Percentiles rank a stretch among this genome's conserved stretches.
Conservation (phyloP, 345 rosid genomes). For the Salix suchowensis region DNA sequence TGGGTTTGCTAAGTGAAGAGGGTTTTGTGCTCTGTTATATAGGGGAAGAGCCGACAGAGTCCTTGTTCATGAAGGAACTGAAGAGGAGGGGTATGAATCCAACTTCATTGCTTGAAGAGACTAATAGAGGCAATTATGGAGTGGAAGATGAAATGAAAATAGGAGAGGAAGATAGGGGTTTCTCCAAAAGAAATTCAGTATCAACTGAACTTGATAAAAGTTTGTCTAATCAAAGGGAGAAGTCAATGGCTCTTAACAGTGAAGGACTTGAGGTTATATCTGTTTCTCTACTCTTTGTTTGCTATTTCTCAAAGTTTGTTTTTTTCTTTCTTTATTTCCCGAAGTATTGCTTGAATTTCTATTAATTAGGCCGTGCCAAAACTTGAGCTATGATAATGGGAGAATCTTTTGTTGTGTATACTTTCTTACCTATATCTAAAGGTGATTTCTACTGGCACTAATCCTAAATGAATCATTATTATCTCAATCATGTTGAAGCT, state of each 20-base stretch:
- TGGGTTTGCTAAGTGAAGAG: neutral
- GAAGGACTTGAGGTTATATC: conserved; percentile 91
- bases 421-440: neutral
- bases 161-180: conserved; percentile 45
- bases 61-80: conserved; percentile 88
- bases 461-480: neutral
- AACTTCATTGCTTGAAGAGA: conserved; percentile 74
- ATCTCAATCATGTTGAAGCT: neutral
- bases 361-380: neutral
- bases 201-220: conserved; percentile 54
- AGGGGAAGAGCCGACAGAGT: conserved; percentile 95
- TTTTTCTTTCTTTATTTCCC: neutral
- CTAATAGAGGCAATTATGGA: conserved; percentile 38
- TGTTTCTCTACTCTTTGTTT: neutral
- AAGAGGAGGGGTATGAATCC: conserved; percentile 93
- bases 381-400: neutral
- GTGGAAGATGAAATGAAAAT: conserved; percentile 44
- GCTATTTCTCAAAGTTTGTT: neutral
- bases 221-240: conserved; percentile 76
- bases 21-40: neutral
- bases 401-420: neutral
- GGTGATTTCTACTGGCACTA: neutral
- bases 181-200: conserved; percentile 56
- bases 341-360: neutral
- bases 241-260: conserved; percentile 79